phyloP scores from a whole-genome alignment of 169 alveolate species.

The Theileria equi region DNA sequence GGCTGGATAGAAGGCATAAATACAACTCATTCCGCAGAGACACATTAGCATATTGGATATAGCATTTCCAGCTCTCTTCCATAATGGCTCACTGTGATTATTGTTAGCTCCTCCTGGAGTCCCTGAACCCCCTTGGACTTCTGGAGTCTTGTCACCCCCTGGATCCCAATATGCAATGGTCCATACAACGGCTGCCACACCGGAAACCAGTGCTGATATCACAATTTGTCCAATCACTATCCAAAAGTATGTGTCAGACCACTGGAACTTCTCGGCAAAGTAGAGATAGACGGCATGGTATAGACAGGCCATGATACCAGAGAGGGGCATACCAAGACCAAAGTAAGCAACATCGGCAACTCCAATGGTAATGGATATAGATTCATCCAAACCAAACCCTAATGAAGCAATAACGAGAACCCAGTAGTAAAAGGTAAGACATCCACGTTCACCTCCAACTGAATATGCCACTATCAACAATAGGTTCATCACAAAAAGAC shows the following conservation, averaged over 20 bases:
- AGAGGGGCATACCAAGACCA: constrained; percentile 15
- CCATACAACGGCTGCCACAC: constrained; percentile 25
- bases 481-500: not conserved
- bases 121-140: not conserved
- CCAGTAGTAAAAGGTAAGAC: constrained; percentile 16
- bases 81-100: not conserved
- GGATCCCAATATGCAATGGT: constrained; percentile 5
- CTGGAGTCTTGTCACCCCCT: not conserved
- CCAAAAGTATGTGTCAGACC: not conserved
- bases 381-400: not conserved
- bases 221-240: constrained; percentile 12
- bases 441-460: constrained; percentile 19
- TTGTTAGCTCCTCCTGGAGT: not conserved
- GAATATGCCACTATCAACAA: constrained; percentile 6
- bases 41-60: constrained; percentile 1
- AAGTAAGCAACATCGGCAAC: constrained; percentile 8
- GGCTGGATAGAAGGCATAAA: constrained; percentile 10
- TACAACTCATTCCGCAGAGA: not conserved
- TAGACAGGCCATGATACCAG: not conserved
- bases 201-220: not conserved
- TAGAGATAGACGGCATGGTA: constrained; percentile 4
- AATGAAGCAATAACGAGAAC: not conserved
- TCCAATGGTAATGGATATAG: not conserved
- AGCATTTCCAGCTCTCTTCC: not conserved
- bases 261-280: not conserved